phyloP scores from a whole-genome alignment of 2,329 filamentous ascomycete species.

The Leptoxyphium fumago region DNA sequence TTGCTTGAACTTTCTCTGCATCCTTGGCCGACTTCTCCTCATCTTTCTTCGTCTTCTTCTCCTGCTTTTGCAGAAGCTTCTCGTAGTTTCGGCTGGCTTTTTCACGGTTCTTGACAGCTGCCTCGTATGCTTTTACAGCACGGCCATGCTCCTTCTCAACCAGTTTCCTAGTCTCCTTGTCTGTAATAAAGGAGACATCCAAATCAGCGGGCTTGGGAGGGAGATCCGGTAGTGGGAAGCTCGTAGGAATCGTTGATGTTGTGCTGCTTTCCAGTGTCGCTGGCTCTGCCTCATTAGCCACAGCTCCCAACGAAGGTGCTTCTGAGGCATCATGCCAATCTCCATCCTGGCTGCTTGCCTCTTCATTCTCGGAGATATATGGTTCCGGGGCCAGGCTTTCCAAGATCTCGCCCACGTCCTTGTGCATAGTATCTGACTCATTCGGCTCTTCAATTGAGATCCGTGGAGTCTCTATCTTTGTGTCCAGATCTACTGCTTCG shows the following conservation, averaged over 20 bases:
- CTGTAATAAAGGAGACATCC: slow-evolving; percentile 43
- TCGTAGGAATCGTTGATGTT: background rate
- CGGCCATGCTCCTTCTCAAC: slow-evolving; percentile 54
- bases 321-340: slow-evolving; percentile 11
- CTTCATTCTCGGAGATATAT: background rate
- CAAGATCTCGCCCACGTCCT: slow-evolving; percentile 21
- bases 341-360: background rate
- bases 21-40: slow-evolving; percentile 22
- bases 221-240: slow-evolving; percentile 29
- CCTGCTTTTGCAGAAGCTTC: slow-evolving; percentile 39
- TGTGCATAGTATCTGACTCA: slow-evolving; percentile 20
- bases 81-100: slow-evolving; percentile 48
- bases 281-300: background rate
- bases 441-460: slow-evolving; percentile 34
- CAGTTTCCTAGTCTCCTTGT: slow-evolving; percentile 51
- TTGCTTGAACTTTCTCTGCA: slow-evolving; percentile 22
- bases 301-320: slow-evolving; percentile 4
- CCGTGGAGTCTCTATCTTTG: slow-evolving; percentile 22
- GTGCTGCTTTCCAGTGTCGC: background rate
- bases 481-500: background rate
- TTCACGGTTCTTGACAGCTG: slow-evolving; percentile 50
- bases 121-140: slow-evolving; percentile 48
- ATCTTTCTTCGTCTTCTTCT: slow-evolving; percentile 14
- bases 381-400: slow-evolving; percentile 23
- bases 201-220: slow-evolving; percentile 38